Conservation (phyloP, 345 rosid genomes). For the Heritiera fomes region DNA sequence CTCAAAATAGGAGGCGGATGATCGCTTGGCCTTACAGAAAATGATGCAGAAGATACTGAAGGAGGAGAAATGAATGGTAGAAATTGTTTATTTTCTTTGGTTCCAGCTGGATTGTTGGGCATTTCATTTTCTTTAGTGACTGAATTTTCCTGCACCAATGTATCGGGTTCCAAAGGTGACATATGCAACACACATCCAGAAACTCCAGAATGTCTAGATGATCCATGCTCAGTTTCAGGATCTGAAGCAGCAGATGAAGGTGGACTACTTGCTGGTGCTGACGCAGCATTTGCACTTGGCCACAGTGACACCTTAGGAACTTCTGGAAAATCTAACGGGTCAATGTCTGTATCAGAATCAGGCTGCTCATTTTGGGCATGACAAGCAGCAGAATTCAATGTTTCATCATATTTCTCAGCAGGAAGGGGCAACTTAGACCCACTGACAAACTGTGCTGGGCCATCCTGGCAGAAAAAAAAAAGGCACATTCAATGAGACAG, state of each 20-base stretch:
- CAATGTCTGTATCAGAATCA: conserved; percentile 60
- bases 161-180: conserved; percentile 38
- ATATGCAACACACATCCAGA: conserved; percentile 32
- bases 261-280: conserved; percentile 42
- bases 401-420: conserved; percentile 62
- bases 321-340: conserved; percentile 67
- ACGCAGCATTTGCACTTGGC: conserved; percentile 36
- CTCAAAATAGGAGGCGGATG: conserved; percentile 28
- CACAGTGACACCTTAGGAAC: conserved; percentile 60
- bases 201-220: conserved; percentile 29
- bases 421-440: conserved; percentile 77
- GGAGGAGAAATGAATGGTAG: conserved; percentile 62
- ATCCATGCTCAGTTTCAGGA: conserved; percentile 35
- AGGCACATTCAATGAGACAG: conserved; percentile 22
- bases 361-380: conserved; percentile 39
- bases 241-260: conserved; percentile 23
- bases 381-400: conserved; percentile 33
- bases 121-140: conserved; percentile 36
- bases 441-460: conserved; percentile 69
- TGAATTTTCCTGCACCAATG: conserved; percentile 32
- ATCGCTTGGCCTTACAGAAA: conserved; percentile 27
- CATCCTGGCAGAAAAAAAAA: conserved; percentile 53
- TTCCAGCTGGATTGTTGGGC: conserved; percentile 27
- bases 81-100: conserved; percentile 55
- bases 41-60: conserved; percentile 35